Evolutionary conservation across 2,329 filamentous ascomycete species (phyloP).

Genomic region (Fusarium solani-melongenae): DNA sequence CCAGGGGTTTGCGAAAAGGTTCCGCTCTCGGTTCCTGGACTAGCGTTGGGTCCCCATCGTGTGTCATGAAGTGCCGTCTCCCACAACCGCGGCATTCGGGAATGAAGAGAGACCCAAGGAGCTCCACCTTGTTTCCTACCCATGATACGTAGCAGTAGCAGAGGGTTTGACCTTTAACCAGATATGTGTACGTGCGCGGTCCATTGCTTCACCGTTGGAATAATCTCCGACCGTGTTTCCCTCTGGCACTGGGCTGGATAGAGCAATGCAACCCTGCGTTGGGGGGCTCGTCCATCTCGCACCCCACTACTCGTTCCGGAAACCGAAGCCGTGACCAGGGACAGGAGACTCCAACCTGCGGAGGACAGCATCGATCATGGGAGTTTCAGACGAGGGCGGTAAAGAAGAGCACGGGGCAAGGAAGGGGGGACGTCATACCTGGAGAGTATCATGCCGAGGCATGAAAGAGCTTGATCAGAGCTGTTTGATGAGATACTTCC

Average conservation of each 20-base stretch:
- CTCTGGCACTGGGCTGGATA: background rate
- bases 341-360: background rate
- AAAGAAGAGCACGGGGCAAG: background rate
- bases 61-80: slow-evolving; percentile 22
- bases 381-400: slow-evolving; percentile 3
- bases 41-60: slow-evolving; percentile 3
- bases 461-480: background rate
- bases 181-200: background rate
- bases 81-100: slow-evolving; percentile 23
- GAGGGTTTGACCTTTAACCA: background rate
- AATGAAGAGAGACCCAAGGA: background rate
- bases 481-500: background rate
- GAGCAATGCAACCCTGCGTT: slow-evolving; percentile 27
- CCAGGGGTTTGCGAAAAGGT: background rate
- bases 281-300: slow-evolving; percentile 14
- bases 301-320: slow-evolving; percentile 42
- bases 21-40: slow-evolving; percentile 20
- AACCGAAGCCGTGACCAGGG: slow-evolving; percentile 29
- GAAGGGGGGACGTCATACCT: background rate
- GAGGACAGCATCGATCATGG: slow-evolving; percentile 5
- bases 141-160: background rate
- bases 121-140: background rate
- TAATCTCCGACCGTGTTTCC: slow-evolving; percentile 38
- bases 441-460: background rate
- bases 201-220: slow-evolving; percentile 1